Conservation (phyloP, 2,329 filamentous ascomycete genomes). For the Phaeosphaeria sp. region DNA sequence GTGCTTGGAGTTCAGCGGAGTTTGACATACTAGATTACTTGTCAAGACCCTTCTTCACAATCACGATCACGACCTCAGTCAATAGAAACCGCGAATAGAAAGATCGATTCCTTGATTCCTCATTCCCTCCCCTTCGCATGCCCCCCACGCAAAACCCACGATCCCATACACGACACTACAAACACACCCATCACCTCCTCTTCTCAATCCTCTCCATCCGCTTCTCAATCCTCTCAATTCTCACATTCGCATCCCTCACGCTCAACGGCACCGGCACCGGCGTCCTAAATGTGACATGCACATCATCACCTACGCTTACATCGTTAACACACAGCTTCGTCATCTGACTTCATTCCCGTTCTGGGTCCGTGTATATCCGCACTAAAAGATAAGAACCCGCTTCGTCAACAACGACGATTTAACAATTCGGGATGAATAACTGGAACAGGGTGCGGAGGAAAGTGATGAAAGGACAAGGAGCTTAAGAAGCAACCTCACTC, state of each 20-base stretch:
- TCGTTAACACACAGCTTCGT: conserved; percentile 4
- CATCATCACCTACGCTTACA: conserved; percentile 3
- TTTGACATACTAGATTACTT: background rate
- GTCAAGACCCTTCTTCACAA: no score
- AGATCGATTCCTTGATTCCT: background rate
- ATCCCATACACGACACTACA: background rate
- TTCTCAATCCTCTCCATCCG: conserved; percentile 1
- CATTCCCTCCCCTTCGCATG: background rate
- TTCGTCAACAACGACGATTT: background rate
- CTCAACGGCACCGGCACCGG: conserved; percentile 6
- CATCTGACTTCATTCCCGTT: no score
- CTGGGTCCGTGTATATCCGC: background rate
- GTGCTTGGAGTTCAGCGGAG: background rate
- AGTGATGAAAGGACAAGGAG: background rate
- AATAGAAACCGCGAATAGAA: background rate
- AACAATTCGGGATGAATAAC: background rate
- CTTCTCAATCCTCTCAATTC: conserved; percentile 1
- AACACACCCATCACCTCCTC: background rate
- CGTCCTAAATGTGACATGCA: conserved; percentile 5
- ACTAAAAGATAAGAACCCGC: background rate
- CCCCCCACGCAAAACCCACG: background rate
- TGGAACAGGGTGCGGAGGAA: background rate
- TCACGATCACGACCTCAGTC: no score
- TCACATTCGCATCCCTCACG: conserved; percentile 6
- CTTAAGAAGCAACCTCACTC: conserved; percentile 37